These are phyloP conservation scores for Hippophae gyantsensis DNA, from an alignment of 306 rosid genomes.

Conservation along the genomic window DNA sequence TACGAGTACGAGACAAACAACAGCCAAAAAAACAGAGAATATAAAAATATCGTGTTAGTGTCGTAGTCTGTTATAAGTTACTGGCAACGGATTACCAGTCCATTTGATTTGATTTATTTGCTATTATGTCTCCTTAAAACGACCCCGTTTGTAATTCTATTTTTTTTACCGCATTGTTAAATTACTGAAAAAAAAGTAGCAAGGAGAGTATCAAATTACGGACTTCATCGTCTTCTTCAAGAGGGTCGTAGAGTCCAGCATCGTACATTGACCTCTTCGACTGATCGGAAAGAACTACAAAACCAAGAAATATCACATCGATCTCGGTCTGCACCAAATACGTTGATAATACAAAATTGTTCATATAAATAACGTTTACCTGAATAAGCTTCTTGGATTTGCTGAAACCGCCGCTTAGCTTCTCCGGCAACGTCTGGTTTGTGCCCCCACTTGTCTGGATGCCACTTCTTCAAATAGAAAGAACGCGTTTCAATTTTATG, in stretches of 20 bases:
- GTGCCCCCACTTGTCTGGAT: constrained; percentile 30
- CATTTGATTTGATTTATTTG: no score
- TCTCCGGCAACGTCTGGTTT: constrained; percentile 25
- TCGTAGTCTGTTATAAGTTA: no score
- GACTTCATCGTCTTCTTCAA: constrained; percentile 30
- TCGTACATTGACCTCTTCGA: constrained; percentile 33
- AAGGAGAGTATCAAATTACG: no score
- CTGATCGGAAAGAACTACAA: constrained; percentile 31
- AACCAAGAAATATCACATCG: background rate
- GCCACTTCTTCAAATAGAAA: constrained; percentile 18
- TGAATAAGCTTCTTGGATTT: constrained; percentile 39
- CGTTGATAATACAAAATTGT: background rate
- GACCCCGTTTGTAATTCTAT: no score
- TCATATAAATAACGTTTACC: constrained; percentile 2
- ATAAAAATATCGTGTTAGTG: no score
- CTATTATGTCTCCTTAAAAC: no score
- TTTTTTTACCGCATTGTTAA: no score
- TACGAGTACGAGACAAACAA: no score
- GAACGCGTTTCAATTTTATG: no score
- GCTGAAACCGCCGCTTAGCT: constrained; percentile 31
- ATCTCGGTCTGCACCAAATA: background rate
- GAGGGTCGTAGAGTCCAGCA: constrained; percentile 33
- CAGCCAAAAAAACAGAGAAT: no score
- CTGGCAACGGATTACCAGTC: no score
- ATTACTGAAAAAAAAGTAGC: no score